These are phyloP conservation scores for Cichorium intybus DNA, from an alignment of 140 eudicot genomes.

Conservation along the genomic window DNA sequence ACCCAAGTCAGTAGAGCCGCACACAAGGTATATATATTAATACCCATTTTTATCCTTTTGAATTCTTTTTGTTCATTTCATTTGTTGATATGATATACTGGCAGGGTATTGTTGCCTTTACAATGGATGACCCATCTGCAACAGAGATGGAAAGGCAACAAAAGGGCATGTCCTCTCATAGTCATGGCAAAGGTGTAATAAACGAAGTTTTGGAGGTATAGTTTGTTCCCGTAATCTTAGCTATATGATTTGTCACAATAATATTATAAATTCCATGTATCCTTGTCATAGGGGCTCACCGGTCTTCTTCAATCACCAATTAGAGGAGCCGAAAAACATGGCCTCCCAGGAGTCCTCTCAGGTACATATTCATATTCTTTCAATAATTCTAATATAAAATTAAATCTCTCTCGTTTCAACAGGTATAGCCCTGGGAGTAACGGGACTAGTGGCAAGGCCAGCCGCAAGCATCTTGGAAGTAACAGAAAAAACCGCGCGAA, in stretches of 20 bases:
- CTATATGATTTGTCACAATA: no score
- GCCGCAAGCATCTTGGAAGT: conserved; percentile 96
- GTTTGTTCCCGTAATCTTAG: not conserved
- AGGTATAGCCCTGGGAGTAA: conserved; percentile 94
- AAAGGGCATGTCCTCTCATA: conserved; percentile 61
- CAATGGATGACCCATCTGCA: conserved; percentile 72
- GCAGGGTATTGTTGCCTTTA: conserved; percentile 92
- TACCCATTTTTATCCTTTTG: not conserved
- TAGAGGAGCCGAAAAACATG: conserved; percentile 96
- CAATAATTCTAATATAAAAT: not conserved
- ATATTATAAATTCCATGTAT: no score
- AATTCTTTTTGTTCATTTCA: conserved; percentile 4
- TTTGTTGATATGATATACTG: conserved; percentile 4
- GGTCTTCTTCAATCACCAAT: conserved; percentile 97
- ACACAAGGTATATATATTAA: conserved; percentile 61
- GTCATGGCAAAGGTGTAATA: conserved; percentile 89
- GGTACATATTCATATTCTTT: conserved; percentile 31
- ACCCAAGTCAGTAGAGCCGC: conserved; percentile 97
- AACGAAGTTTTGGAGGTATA: conserved; percentile 88
- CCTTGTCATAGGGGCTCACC: conserved; percentile 69
- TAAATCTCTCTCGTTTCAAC: conserved; percentile 17
- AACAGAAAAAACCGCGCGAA: conserved; percentile 92
- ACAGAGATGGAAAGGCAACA: conserved; percentile 67
- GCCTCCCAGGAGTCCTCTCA: conserved; percentile 92
- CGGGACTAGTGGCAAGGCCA: conserved; percentile 95